A percentile compares a stretch with the other conserved stretches of the same genome.
phyloP scores from a whole-genome alignment of 106 monocot genomes.

The Ottelia alismoides region DNA sequence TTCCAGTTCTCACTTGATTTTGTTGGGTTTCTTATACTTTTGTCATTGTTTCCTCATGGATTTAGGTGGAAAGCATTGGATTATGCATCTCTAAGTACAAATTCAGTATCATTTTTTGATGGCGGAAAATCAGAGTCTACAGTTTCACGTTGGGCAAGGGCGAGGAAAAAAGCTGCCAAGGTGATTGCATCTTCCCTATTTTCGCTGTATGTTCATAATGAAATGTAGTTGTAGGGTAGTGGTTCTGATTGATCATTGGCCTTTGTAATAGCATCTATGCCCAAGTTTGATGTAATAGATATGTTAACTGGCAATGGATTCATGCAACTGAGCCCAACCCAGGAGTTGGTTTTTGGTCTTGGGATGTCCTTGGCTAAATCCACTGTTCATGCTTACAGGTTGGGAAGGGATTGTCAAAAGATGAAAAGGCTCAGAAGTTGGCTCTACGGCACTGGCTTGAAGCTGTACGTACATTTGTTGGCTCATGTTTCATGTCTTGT shows the following conservation, averaged over 20 bases:
- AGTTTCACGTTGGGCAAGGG: conserved; percentile 7
- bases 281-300: too few relatives aligned
- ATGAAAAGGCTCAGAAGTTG: conserved; percentile 61
- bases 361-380: too few relatives aligned
- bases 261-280: too few relatives aligned
- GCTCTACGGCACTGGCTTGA: conserved; percentile 77
- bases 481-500: too few relatives aligned
- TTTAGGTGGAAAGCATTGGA: conserved; percentile 13
- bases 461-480: conserved; percentile 19
- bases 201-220: too few relatives aligned
- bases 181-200: conserved; percentile 31
- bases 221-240: too few relatives aligned
- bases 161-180: conserved; percentile 18
- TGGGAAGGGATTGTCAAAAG: conserved; percentile 57
- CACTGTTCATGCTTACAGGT: too few relatives aligned
- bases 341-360: too few relatives aligned
- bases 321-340: too few relatives aligned
- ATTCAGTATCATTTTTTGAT: conserved; percentile 7
- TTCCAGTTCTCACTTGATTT: not conserved
- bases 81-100: conserved; percentile 6
- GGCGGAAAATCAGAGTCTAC: conserved; percentile 2
- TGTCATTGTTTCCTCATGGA: not conserved
- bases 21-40: not conserved
- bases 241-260: too few relatives aligned
- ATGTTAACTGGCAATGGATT: too few relatives aligned